Conservation (phyloP, 495 filamentous ascomycete species). For the Hamigera avellanea region DNA sequence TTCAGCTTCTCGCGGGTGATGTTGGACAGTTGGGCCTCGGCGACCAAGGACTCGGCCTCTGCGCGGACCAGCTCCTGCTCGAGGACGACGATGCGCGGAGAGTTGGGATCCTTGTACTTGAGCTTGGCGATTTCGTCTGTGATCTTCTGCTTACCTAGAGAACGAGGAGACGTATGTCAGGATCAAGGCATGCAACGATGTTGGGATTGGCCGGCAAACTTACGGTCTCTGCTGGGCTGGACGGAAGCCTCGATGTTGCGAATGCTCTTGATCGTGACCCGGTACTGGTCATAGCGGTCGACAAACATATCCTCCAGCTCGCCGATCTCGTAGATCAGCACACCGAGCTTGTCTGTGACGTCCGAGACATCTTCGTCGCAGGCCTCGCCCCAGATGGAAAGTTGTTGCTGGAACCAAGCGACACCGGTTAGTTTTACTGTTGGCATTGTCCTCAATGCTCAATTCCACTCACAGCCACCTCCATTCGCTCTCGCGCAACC, state of each 20-base stretch:
- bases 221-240: slow-evolving; percentile 94
- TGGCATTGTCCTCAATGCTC: background rate
- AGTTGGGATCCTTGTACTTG: slow-evolving; percentile 99
- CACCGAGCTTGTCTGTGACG: slow-evolving; percentile 96
- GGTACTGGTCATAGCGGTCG: slow-evolving; percentile 97
- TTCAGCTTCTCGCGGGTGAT: slow-evolving; percentile 99
- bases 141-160: slow-evolving; percentile 88
- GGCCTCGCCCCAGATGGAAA: slow-evolving; percentile 93
- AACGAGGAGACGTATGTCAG: slow-evolving; percentile 1
- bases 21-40: slow-evolving; percentile 95
- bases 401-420: slow-evolving; percentile 62
- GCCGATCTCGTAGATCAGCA: slow-evolving; percentile 95
- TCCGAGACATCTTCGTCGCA: slow-evolving; percentile 98
- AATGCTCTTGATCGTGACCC: slow-evolving; percentile 98
- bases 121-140: slow-evolving; percentile 97
- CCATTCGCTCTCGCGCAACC: slow-evolving; percentile 91
- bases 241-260: slow-evolving; percentile 97
- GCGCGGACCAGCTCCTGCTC: slow-evolving; percentile 98
- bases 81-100: slow-evolving; percentile 90
- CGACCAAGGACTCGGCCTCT: slow-evolving; percentile 94
- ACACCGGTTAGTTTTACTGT: slow-evolving; percentile 5
- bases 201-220: slow-evolving; percentile 14
- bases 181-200: no score
- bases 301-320: slow-evolving; percentile 97
- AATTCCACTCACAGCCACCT: slow-evolving; percentile 73